Conservation (phyloP, 2,329 filamentous ascomycete genomes). For the Penicillium sp. region DNA sequence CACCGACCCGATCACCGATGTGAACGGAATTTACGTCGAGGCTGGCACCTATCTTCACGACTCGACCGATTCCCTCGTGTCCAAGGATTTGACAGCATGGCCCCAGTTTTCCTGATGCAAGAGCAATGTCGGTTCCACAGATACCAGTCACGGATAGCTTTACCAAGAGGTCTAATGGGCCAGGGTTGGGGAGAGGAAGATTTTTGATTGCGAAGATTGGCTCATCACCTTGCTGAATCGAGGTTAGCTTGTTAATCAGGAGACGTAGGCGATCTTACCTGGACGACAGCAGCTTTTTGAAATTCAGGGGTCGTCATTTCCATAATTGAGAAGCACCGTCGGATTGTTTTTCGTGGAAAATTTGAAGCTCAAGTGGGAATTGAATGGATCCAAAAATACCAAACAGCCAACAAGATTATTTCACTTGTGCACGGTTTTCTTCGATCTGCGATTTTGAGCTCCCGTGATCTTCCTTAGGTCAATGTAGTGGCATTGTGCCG, state of each 20-base stretch:
- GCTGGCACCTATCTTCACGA: neutral
- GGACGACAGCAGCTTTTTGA: neutral
- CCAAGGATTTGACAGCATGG: neutral
- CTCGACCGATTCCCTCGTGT: neutral
- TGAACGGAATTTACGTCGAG: neutral
- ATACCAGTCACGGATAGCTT: neutral
- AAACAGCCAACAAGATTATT: neutral
- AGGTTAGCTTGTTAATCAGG: neutral
- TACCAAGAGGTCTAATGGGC: neutral
- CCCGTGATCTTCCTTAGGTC: neutral
- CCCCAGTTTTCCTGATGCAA: neutral
- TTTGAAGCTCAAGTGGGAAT: neutral
- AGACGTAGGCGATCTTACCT: neutral
- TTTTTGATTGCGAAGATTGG: neutral
- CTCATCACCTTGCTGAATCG: neutral
- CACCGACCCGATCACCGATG: neutral
- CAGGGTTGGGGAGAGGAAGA: neutral
- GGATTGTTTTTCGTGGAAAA: neutral
- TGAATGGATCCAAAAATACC: neutral
- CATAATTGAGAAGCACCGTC: neutral
- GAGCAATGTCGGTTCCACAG: neutral
- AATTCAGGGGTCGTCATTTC: neutral
- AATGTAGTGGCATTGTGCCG: neutral
- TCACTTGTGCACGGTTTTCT: neutral
- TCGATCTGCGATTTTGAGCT: neutral